Percentiles rank a stretch among this genome's conserved stretches.
These are phyloP conservation scores for Cutaneotrichosporon cavernicola DNA, from an alignment of 1,284 basidiomycete genomes.

Conservation along the genomic window DNA sequence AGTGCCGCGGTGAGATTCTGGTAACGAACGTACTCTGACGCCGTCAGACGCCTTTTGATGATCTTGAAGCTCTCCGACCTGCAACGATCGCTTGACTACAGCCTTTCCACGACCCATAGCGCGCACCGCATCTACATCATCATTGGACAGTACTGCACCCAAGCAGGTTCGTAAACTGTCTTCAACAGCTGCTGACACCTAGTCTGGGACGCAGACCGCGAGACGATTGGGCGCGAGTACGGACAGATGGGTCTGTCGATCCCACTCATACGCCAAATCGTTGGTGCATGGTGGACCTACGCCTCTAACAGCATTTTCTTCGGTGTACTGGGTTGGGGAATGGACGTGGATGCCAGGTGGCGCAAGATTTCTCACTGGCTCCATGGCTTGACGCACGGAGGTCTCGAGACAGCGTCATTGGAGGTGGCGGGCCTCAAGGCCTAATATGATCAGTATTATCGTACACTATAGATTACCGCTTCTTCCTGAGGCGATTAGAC, in stretches of 20 bases:
- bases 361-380: conserved; percentile 68
- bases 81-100: conserved; percentile 62
- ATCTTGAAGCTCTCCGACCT: conserved; percentile 60
- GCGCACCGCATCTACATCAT: conserved; percentile 85
- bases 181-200: conserved; percentile 51
- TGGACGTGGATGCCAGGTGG: conserved; percentile 67
- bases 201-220: conserved; percentile 74
- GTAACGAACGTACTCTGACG: background rate
- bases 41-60: conserved; percentile 48
- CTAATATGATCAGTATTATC: background rate
- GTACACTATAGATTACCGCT: conserved; percentile 8
- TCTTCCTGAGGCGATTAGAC: background rate
- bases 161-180: conserved; percentile 34
- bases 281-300: conserved; percentile 28
- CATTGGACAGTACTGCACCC: conserved; percentile 82
- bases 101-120: conserved; percentile 59
- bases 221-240: conserved; percentile 22
- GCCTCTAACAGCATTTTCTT: conserved; percentile 41
- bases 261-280: conserved; percentile 20
- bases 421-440: conserved; percentile 42
- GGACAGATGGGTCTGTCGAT: conserved; percentile 30
- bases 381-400: conserved; percentile 40
- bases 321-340: conserved; percentile 48
- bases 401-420: conserved; percentile 37
- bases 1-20: conserved; percentile 65